Base-by-base conservation (phyloP, 495 filamentous ascomycete species). In the Tuber aestivum region DNA sequence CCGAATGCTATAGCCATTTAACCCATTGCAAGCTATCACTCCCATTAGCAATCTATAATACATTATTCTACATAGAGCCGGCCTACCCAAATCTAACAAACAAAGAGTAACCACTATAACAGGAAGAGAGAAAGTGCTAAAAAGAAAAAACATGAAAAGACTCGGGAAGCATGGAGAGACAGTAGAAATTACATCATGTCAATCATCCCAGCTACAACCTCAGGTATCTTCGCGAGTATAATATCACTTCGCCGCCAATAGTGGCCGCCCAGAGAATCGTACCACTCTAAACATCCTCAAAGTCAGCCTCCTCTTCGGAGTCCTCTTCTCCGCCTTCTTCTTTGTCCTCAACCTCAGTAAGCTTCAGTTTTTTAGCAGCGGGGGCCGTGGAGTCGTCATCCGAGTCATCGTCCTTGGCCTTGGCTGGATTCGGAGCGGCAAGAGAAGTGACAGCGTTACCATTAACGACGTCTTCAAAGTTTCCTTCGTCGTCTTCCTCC, bases 231-330 rank as follows among this genome's bases (percentile, higher is more conserved):
- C 56, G 56, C 56, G 27, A 32, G 27, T 32, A 65, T 2, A 32
- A 32, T 18, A 65, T 16, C 27, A 65, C 56, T 65, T 65, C 12
- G 56, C 10, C 56, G 12, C 27, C 56, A 32, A 27, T 32, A n/a
- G 27, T 32, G n/a, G n/a, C 12, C 27, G 18, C 7, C 56, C 27
- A 65, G 56, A 4, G n/a, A 18, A 16, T 18, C 56, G 12, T 4
- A 10, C n/a, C 56, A 65, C 56, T 65, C 74, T 76, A 79, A 72
- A 82, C 90, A 82, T 92, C 89, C 79, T 91, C 90, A 78, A 92
- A 92, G 77, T 91, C 89, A 23, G 90, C 79, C 70, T 91, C 90
- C 56, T 91, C 85, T 21, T 86, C 86, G 68, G 86, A 86, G 48
- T 87, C 86, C 45, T 86, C 86, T 2, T 83, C 80, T 65, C 32